These are phyloP conservation scores for Nowakowskiella sp. DNA, from an alignment of 192 early-diverging fungal species.

Conservation along the genomic window DNA sequence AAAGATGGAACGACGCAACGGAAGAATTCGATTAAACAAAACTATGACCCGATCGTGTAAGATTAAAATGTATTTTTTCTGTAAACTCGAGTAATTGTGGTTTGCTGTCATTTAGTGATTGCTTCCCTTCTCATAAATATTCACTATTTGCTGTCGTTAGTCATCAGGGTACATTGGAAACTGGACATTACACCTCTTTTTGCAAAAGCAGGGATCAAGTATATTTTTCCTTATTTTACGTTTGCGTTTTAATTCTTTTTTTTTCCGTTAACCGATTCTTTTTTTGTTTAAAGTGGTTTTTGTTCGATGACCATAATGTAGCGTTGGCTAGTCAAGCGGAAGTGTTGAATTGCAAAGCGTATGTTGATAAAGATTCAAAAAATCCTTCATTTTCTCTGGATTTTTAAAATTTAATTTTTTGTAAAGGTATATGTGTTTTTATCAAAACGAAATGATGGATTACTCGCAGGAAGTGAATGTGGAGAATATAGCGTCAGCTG, in stretches of 20 bases:
- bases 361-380: no score
- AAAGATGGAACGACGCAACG: constrained; percentile 1
- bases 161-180: constrained; percentile 84
- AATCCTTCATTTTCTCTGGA: no score
- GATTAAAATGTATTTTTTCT: constrained; percentile 11
- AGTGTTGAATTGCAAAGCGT: constrained; percentile 58
- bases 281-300: constrained; percentile 60
- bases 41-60: constrained; percentile 10
- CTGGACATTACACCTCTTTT: constrained; percentile 91
- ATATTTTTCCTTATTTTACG: constrained; percentile 2
- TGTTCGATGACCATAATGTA: constrained; percentile 80
- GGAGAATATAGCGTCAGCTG: no score
- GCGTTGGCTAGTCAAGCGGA: constrained; percentile 59
- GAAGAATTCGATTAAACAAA: not conserved
- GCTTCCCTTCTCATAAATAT: constrained; percentile 66
- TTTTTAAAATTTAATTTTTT: no score
- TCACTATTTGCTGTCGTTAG: constrained; percentile 86
- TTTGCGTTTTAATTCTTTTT: not conserved
- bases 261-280: no score
- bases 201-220: constrained; percentile 68
- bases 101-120: constrained; percentile 20
- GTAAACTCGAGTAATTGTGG: constrained; percentile 12
- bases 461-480: no score
- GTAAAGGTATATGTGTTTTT: no score
- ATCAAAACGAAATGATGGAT: no score